These are phyloP conservation scores for Trichoderma polysporum DNA, from an alignment of 2,329 filamentous ascomycete species.

Conservation along the genomic window DNA sequence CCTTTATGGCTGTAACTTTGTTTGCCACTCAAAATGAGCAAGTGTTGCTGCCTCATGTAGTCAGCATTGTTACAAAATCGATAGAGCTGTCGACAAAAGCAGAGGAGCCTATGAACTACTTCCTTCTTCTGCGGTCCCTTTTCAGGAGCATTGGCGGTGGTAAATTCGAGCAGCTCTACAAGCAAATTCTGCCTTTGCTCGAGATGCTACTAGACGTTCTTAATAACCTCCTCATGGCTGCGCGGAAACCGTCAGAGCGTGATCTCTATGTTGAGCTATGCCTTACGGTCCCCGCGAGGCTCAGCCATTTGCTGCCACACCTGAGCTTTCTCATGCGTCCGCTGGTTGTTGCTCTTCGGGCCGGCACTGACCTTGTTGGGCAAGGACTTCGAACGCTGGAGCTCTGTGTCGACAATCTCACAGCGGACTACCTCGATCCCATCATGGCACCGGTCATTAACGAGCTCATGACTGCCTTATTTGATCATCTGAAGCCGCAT, in stretches of 20 bases:
- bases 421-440: slow-evolving; percentile 94
- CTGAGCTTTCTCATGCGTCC: slow-evolving; percentile 96
- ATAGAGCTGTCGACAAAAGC: slow-evolving; percentile 95
- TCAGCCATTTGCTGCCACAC: slow-evolving; percentile 94
- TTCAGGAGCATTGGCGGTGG: slow-evolving; percentile 97
- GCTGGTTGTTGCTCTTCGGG: slow-evolving; percentile 89
- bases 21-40: slow-evolving; percentile 95
- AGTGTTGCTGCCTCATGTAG: slow-evolving; percentile 90
- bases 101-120: slow-evolving; percentile 98
- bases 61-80: slow-evolving; percentile 95
- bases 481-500: slow-evolving; percentile 89
- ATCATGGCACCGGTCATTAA: slow-evolving; percentile 99
- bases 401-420: slow-evolving; percentile 96
- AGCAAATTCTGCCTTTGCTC: slow-evolving; percentile 91
- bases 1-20: slow-evolving; percentile 98
- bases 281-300: slow-evolving; percentile 86
- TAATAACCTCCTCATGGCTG: slow-evolving; percentile 89
- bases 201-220: slow-evolving; percentile 98
- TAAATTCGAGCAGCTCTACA: slow-evolving; percentile 96
- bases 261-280: slow-evolving; percentile 97
- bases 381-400: slow-evolving; percentile 92
- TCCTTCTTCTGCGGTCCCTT: slow-evolving; percentile 83
- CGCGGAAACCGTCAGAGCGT: slow-evolving; percentile 83
- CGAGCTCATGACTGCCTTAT: slow-evolving; percentile 95
- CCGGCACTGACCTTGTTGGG: slow-evolving; percentile 88